phyloP scores from a whole-genome alignment of 2,329 filamentous ascomycete genomes.

The Aspergillus latus region DNA sequence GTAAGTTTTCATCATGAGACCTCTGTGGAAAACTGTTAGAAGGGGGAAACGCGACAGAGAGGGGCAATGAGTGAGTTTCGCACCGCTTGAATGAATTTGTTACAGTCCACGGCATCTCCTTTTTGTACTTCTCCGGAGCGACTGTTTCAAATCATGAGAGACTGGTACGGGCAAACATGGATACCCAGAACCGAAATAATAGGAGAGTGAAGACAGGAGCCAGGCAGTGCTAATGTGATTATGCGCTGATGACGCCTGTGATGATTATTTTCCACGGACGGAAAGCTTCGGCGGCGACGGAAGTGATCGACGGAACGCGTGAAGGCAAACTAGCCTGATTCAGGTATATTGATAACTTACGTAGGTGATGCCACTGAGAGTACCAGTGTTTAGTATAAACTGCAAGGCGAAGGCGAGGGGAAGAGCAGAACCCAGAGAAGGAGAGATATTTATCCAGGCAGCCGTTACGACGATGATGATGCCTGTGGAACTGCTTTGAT shows the following conservation, averaged over 20 bases:
- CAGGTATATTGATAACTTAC: constrained; percentile 26
- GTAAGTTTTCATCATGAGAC: constrained; percentile 53
- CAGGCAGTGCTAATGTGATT: constrained; percentile 2
- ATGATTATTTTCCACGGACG: constrained; percentile 23
- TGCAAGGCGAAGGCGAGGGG: neutral
- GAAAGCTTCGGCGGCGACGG: constrained; percentile 20
- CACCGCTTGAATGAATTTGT: constrained; percentile 54
- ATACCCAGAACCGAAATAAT: constrained; percentile 1
- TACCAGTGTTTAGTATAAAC: neutral
- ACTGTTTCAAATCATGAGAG: constrained; percentile 18
- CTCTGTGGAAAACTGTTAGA: constrained; percentile 32
- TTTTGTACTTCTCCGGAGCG: constrained; percentile 18
- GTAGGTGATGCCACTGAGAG: too few relatives aligned
- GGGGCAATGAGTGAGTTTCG: constrained; percentile 10
- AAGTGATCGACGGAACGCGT: constrained; percentile 30
- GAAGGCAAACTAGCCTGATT: constrained; percentile 27
- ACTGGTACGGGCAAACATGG: constrained; percentile 19
- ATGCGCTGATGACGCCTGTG: constrained; percentile 15
- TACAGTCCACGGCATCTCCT: constrained; percentile 51
- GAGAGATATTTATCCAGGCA: constrained; percentile 1
- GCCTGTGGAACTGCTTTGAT: constrained; percentile 19
- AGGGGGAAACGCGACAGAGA: neutral
- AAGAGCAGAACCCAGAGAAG: neutral
- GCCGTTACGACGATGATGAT: constrained; percentile 8
- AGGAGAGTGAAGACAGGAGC: neutral